phyloP scores from a whole-genome alignment of 257 asterid species.

The Misopates orontium region DNA sequence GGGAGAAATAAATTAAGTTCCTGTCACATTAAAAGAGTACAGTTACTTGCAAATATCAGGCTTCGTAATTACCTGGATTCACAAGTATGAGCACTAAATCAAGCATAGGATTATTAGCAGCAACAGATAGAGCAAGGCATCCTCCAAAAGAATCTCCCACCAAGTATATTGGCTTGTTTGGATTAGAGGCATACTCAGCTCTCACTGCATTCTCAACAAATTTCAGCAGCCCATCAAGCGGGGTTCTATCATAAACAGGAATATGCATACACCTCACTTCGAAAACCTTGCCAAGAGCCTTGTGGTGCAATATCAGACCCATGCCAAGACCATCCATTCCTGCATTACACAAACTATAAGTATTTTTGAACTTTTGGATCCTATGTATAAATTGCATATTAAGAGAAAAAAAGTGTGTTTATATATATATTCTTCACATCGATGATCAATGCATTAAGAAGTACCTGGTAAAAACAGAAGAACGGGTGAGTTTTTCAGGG shows the following conservation, averaged over 20 bases:
- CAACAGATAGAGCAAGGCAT: slow-evolving; percentile 62
- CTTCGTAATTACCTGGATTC: slow-evolving; percentile 51
- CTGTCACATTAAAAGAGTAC: too few relatives aligned
- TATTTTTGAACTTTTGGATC: too few relatives aligned
- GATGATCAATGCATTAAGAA: background rate
- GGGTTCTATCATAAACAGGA: slow-evolving; percentile 50
- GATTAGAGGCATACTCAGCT: slow-evolving; percentile 35
- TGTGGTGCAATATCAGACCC: slow-evolving; percentile 66
- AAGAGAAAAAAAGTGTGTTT: too few relatives aligned
- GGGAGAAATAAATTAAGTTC: too few relatives aligned
- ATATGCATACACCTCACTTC: slow-evolving; percentile 56
- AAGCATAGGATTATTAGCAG: slow-evolving; percentile 50
- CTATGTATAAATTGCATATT: too few relatives aligned
- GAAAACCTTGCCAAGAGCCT: slow-evolving; percentile 63
- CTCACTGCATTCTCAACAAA: slow-evolving; percentile 40
- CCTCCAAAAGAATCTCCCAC: slow-evolving; percentile 63
- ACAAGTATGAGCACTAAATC: slow-evolving; percentile 52
- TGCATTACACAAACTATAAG: slow-evolving; percentile 11
- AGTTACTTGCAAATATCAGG: too few relatives aligned
- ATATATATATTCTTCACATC: too few relatives aligned
- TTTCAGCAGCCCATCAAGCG: slow-evolving; percentile 45
- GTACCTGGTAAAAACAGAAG: slow-evolving; percentile 66
- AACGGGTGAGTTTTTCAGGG: slow-evolving; percentile 49
- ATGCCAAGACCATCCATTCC: slow-evolving; percentile 67
- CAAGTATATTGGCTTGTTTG: slow-evolving; percentile 53